Evolutionary conservation across 345 rosid genomes (phyloP).

Genomic region (Lepidium sativum): DNA sequence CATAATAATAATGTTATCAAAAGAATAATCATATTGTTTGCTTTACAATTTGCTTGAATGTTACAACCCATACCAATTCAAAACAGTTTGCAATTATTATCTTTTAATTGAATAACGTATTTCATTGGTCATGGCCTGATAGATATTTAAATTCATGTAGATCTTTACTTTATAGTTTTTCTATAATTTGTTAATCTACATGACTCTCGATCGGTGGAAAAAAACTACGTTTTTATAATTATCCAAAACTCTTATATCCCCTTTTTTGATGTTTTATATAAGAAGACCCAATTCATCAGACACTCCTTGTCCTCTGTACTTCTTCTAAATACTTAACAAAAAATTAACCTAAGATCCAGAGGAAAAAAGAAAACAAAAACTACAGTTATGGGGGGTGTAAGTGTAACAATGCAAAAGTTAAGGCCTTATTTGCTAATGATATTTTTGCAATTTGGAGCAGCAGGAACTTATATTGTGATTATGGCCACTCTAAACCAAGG

Average conservation of each 20-base stretch:
- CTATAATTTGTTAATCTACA: constrained; percentile 7
- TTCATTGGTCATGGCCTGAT: not conserved
- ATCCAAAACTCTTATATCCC: constrained; percentile 25
- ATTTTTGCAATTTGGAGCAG: constrained; percentile 56
- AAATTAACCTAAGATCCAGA: not conserved
- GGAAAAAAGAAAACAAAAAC: not conserved
- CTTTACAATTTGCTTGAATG: not conserved
- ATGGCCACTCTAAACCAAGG: constrained; percentile 60
- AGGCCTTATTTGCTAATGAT: constrained; percentile 68
- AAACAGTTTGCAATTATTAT: not conserved
- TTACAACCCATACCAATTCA: constrained; percentile 5
- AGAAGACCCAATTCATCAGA: constrained; percentile 7
- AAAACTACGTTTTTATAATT: constrained; percentile 4
- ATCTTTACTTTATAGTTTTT: constrained; percentile 13
- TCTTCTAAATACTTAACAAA: not conserved
- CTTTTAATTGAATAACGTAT: not conserved
- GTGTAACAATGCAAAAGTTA: constrained; percentile 14
- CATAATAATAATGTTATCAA: not conserved
- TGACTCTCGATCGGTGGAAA: constrained; percentile 14
- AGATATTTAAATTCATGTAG: not conserved
- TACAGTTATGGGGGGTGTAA: constrained; percentile 11
- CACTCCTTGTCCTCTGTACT: not conserved
- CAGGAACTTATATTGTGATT: constrained; percentile 57
- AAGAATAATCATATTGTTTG: constrained; percentile 5
- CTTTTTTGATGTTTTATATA: constrained; percentile 20